These are phyloP conservation scores for Rubus parviflorus DNA, from an alignment of 306 rosid genomes.

Conservation along the genomic window DNA sequence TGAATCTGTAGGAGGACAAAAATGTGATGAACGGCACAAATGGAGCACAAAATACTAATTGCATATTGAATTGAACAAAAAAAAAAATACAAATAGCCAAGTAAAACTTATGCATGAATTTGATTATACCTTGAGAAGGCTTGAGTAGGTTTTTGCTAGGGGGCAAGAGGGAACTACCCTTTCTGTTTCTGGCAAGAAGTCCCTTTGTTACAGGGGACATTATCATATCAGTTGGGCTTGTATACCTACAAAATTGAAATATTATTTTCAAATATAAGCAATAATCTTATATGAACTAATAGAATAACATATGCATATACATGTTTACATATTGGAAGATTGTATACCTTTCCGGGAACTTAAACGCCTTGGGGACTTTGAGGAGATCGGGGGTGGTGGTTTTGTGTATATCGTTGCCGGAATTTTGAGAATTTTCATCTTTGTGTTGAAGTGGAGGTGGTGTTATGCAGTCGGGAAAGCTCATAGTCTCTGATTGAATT, in stretches of 20 bases:
- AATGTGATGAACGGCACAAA: not conserved
- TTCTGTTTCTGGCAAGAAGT: conserved; percentile 70
- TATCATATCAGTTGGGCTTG: conserved; percentile 87
- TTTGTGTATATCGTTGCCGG: conserved; percentile 50
- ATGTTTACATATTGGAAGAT: not conserved
- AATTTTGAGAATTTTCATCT: conserved; percentile 26
- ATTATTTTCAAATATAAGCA: not conserved
- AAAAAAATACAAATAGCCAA: not conserved
- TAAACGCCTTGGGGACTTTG: conserved; percentile 76
- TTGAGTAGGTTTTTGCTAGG: conserved; percentile 42
- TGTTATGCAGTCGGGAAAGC: conserved; percentile 38
- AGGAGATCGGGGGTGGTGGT: conserved; percentile 64
- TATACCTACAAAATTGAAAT: conserved; percentile 50
- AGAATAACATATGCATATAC: not conserved
- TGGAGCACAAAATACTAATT: not conserved
- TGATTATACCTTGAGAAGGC: conserved; percentile 39
- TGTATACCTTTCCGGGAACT: conserved; percentile 76
- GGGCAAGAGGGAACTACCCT: conserved; percentile 54
- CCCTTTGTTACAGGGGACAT: conserved; percentile 83
- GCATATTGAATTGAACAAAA: not conserved
- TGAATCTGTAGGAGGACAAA: conserved; percentile 40
- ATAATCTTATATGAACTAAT: not conserved
- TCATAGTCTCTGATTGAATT: conserved; percentile 22
- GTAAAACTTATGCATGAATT: not conserved
- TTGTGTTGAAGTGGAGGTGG: conserved; percentile 36